These are phyloP conservation scores for Podosphaera fusca DNA, from an alignment of 2,329 filamentous ascomycete species.

Conservation along the genomic window DNA sequence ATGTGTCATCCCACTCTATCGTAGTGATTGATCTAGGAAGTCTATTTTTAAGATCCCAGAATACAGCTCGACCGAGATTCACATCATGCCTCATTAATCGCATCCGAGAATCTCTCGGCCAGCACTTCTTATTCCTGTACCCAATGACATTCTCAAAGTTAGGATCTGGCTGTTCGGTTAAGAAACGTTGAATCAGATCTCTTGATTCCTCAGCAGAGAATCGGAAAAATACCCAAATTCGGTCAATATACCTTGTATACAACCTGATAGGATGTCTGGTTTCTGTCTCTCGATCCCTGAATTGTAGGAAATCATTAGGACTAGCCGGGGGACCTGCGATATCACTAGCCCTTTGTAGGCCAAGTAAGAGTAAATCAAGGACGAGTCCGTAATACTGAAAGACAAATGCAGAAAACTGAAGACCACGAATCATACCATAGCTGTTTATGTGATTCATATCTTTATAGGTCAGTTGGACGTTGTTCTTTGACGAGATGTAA, in stretches of 20 bases:
- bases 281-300: conserved; percentile 80
- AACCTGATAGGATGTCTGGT: conserved; percentile 83
- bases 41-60: conserved; percentile 97
- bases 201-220: conserved; percentile 87
- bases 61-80: conserved; percentile 87
- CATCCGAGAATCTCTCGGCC: conserved; percentile 95
- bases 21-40: conserved; percentile 86
- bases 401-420: conserved; percentile 95
- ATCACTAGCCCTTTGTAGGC: conserved; percentile 88
- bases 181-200: conserved; percentile 87
- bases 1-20: conserved; percentile 97
- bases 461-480: conserved; percentile 96
- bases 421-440: conserved; percentile 91
- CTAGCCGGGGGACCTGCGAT: conserved; percentile 84
- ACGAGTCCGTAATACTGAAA: conserved; percentile 98
- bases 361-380: conserved; percentile 74
- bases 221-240: conserved; percentile 92
- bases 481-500: conserved; percentile 98
- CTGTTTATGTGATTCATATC: conserved; percentile 99
- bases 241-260: conserved; percentile 96
- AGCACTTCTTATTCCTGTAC: conserved; percentile 98
- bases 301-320: conserved; percentile 94
- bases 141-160: conserved; percentile 99
- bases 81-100: conserved; percentile 96
- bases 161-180: conserved; percentile 93